phyloP scores from a whole-genome alignment of 495 filamentous ascomycete species.

The Physcia stellaris region DNA sequence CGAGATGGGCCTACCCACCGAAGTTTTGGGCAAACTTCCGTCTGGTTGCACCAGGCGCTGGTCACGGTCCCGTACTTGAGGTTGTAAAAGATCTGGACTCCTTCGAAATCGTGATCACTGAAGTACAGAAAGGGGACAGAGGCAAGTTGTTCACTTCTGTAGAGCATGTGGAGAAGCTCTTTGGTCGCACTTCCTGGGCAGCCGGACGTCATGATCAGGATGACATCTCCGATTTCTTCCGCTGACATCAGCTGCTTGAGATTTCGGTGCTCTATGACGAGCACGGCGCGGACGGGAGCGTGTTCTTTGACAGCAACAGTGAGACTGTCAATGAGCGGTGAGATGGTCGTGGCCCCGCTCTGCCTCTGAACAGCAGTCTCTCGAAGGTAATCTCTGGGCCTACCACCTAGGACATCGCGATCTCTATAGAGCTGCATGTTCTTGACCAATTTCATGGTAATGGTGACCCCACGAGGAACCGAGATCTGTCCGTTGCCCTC shows the following conservation, averaged over 20 bases:
- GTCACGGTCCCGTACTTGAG: conserved; percentile 2
- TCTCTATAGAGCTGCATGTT: not conserved
- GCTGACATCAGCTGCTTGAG: not conserved
- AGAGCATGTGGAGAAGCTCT: conserved; percentile 7
- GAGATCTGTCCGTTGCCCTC: conserved; percentile 1
- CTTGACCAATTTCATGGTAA: not conserved
- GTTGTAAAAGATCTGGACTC: conserved; percentile 2
- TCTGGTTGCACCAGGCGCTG: conserved; percentile 2
- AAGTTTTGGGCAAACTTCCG: conserved; percentile 3
- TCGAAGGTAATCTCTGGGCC: not conserved
- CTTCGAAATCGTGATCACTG: conserved; percentile 7
- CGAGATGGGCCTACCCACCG: conserved; percentile 4
- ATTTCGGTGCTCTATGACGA: conserved; percentile 5
- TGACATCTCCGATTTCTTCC: not conserved
- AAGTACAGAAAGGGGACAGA: conserved; percentile 3
- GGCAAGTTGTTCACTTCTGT: not conserved
- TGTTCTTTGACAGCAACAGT: not conserved
- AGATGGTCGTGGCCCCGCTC: not conserved
- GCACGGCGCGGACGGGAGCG: conserved; percentile 2
- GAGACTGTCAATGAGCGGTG: not conserved
- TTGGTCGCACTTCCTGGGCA: conserved; percentile 5
- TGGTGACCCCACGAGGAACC: not conserved
- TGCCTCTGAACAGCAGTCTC: not conserved
- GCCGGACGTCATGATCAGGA: conserved; percentile 2
- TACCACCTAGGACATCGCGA: not conserved